Percentiles rank a stretch among this genome's conserved stretches.
Conservation (phyloP, 495 filamentous ascomycete genomes). For the Platismatia glauca region DNA sequence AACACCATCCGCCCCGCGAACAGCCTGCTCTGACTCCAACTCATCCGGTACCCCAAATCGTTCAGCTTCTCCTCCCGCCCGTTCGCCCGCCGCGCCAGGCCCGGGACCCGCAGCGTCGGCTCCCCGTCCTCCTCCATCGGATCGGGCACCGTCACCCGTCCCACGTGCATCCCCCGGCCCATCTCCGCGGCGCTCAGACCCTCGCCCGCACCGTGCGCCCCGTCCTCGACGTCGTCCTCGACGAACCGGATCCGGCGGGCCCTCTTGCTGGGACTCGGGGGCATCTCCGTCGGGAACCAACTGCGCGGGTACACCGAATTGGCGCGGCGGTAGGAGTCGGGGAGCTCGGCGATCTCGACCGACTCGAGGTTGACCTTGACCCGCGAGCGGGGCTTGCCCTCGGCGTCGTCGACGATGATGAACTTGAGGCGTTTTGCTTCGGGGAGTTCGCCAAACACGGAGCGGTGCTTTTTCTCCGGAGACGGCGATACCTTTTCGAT, state of each 20-base stretch:
- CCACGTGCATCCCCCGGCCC: conserved; percentile 32
- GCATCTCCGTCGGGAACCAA: conserved; percentile 83
- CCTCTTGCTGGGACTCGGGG: conserved; percentile 53
- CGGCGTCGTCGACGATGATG: conserved; percentile 84
- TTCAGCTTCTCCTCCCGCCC: conserved; percentile 79
- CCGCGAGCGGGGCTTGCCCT: conserved; percentile 58
- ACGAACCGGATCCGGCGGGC: conserved; percentile 57
- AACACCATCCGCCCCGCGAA: conserved; percentile 81
- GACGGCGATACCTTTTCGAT: conserved; percentile 31
- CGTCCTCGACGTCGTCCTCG: conserved; percentile 37
- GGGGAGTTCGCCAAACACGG: conserved; percentile 76
- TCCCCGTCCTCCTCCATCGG: conserved; percentile 66
- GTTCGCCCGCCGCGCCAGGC: conserved; percentile 54
- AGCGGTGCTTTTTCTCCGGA: not conserved
- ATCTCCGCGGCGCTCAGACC: not conserved
- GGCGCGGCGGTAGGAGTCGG: conserved; percentile 80
- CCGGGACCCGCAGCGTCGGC: conserved; percentile 61
- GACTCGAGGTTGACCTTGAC: conserved; percentile 81
- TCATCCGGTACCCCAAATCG: conserved; percentile 88
- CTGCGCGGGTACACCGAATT: conserved; percentile 85
- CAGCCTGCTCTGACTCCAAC: conserved; percentile 83
- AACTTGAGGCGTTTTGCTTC: conserved; percentile 89
- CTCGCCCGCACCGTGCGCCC: conserved; percentile 41
- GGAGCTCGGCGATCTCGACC: conserved; percentile 86
- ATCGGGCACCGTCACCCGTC: conserved; percentile 54